Evolutionary conservation across 116 monocot species (phyloP).

Genomic region (Phalaenopsis hybrid): DNA sequence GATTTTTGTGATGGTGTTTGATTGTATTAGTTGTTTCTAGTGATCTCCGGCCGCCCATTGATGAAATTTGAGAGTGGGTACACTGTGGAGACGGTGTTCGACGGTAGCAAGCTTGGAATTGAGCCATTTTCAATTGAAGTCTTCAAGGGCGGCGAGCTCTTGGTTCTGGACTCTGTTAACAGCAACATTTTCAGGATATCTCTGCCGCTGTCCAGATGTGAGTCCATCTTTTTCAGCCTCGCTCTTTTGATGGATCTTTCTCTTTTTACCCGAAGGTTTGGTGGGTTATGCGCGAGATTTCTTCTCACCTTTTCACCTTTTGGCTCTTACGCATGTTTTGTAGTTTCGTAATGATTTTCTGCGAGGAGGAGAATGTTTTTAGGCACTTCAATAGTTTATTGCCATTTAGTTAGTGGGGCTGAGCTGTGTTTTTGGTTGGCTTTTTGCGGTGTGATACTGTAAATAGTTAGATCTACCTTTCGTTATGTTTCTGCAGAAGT

Average conservation of each 20-base stretch:
- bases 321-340: neutral
- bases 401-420: neutral
- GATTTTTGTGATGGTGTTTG: neutral
- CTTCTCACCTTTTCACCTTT: neutral
- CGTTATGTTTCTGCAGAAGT: neutral
- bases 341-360: neutral
- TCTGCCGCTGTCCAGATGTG: slow-evolving; percentile 80
- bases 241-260: neutral
- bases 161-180: slow-evolving; percentile 81
- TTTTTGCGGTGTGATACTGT: neutral
- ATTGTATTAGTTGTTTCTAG: slow-evolving; percentile 14
- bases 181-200: slow-evolving; percentile 82
- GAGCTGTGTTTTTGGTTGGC: neutral
- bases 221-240: slow-evolving; percentile 13
- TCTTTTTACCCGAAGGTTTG: neutral
- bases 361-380: neutral
- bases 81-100: slow-evolving; percentile 92
- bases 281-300: neutral
- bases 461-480: slow-evolving; percentile 3
- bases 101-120: slow-evolving; percentile 97
- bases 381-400: neutral
- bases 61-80: slow-evolving; percentile 97
- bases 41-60: slow-evolving; percentile 41
- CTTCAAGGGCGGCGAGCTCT: slow-evolving; percentile 62
- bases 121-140: slow-evolving; percentile 80